A percentile compares a stretch with the other conserved stretches of the same genome.
Conservation (phyloP, 2,329 filamentous ascomycete species). For the Chrysoporthe austroafricana region DNA sequence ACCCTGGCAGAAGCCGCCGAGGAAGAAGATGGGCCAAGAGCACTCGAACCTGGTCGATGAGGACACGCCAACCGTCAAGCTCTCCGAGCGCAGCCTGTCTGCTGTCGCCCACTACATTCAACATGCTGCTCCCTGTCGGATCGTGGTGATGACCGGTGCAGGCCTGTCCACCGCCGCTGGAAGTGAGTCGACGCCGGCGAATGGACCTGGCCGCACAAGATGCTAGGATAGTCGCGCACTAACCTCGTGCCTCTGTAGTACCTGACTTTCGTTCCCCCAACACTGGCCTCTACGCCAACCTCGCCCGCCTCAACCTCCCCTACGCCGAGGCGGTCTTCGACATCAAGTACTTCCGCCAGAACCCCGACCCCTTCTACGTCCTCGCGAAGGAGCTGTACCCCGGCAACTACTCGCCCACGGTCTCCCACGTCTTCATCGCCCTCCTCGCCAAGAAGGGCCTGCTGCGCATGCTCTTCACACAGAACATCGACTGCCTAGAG, state of each 20-base stretch:
- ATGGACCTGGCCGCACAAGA: neutral
- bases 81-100: slow-evolving; percentile 70
- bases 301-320: slow-evolving; percentile 82
- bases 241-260: slow-evolving; percentile 58
- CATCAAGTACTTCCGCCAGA: slow-evolving; percentile 81
- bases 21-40: slow-evolving; percentile 78
- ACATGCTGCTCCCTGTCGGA: slow-evolving; percentile 65
- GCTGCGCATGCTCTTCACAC: slow-evolving; percentile 86
- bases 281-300: slow-evolving; percentile 91
- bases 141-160: slow-evolving; percentile 90
- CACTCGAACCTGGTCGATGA: slow-evolving; percentile 70
- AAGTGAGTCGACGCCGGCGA: slow-evolving; percentile 47
- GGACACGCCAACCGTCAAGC: slow-evolving; percentile 63
- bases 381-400: slow-evolving; percentile 92
- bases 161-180: slow-evolving; percentile 80
- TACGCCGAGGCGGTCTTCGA: slow-evolving; percentile 94
- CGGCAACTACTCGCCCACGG: slow-evolving; percentile 83
- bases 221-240: slow-evolving; percentile 20
- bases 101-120: slow-evolving; percentile 82
- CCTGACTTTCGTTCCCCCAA: slow-evolving; percentile 94
- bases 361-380: slow-evolving; percentile 89
- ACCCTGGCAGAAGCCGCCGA: slow-evolving; percentile 29
- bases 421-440: slow-evolving; percentile 87
- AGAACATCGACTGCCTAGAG: slow-evolving; percentile 97
- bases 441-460: slow-evolving; percentile 79